Evolutionary conservation across 352 stramenopile species (phyloP).

Genomic region (Pythium phragmitis): DNA sequence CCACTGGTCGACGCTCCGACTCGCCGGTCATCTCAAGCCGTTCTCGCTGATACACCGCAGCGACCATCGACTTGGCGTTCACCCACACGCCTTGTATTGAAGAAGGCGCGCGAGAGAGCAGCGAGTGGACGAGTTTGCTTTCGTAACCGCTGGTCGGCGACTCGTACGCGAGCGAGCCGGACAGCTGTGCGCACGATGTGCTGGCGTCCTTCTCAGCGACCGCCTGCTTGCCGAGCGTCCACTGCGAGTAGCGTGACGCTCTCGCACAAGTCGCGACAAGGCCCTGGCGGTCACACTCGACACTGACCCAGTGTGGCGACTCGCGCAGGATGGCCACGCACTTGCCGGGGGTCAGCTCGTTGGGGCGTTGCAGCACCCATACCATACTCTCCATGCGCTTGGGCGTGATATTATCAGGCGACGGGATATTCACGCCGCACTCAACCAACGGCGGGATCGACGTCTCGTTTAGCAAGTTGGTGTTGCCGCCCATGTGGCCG

Average conservation of each 20-base stretch:
- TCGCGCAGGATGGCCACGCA: conserved; percentile 54
- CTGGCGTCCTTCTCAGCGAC: conserved; percentile 25
- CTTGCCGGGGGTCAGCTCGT: conserved; percentile 33
- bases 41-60: neutral
- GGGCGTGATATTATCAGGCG: conserved; percentile 80
- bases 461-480: conserved; percentile 65
- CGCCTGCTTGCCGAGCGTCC: conserved; percentile 12
- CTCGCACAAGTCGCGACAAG: conserved; percentile 21
- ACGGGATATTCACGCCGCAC: conserved; percentile 78
- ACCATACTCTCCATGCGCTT: conserved; percentile 79
- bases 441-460: conserved; percentile 59
- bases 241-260: conserved; percentile 13
- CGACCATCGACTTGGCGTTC: conserved; percentile 17
- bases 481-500: conserved; percentile 65
- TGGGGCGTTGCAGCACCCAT: conserved; percentile 45
- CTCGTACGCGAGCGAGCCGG: neutral
- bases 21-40: neutral
- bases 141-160: conserved; percentile 25
- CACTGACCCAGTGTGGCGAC: conserved; percentile 45
- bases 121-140: conserved; percentile 26
- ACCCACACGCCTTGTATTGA: conserved; percentile 27
- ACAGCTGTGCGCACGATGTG: conserved; percentile 17
- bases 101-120: conserved; percentile 21
- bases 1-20: neutral
- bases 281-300: conserved; percentile 44